A percentile compares a stretch with the other conserved stretches of the same genome.
phyloP scores from a whole-genome alignment of 2,329 filamentous ascomycete genomes.

The Paraconiothyrium brasiliense region DNA sequence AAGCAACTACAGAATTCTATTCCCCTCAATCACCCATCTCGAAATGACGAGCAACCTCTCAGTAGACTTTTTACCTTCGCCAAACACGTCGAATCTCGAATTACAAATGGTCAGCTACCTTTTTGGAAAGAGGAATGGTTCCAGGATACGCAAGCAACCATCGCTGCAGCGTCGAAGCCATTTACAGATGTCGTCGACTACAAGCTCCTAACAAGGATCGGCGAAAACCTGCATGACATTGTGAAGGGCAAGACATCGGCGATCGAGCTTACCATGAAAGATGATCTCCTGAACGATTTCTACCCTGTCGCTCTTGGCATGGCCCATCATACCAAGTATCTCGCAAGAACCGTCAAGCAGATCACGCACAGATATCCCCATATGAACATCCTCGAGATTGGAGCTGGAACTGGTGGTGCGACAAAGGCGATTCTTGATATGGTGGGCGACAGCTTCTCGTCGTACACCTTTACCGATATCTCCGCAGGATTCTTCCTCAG shows the following conservation, averaged over 20 bases:
- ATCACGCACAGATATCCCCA: conserved; percentile 27
- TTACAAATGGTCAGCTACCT: not conserved
- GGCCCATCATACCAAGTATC: conserved; percentile 6
- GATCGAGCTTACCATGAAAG: not conserved
- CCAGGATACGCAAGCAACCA: not conserved
- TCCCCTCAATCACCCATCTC: not conserved
- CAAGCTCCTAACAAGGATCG: not conserved
- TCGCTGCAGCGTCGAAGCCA: not conserved
- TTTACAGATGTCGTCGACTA: not conserved
- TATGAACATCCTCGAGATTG: conserved; percentile 23
- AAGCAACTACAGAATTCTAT: not conserved
- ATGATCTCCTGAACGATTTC: conserved; percentile 24
- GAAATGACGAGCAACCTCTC: not conserved
- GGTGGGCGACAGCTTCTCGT: conserved; percentile 8
- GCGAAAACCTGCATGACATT: not conserved
- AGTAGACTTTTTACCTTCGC: not conserved
- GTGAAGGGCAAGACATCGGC: not conserved
- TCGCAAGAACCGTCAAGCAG: conserved; percentile 20
- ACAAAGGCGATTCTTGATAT: conserved; percentile 12
- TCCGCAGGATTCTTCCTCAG: conserved; percentile 27
- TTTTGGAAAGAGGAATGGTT: not conserved
- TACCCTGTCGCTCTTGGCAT: conserved; percentile 21
- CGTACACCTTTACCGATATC: conserved; percentile 35
- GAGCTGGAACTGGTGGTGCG: conserved; percentile 23
- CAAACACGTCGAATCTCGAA: not conserved